Percentiles rank a stretch among this genome's conserved stretches.
These are phyloP conservation scores for Taxawa tesnikishii DNA, from an alignment of 2,329 filamentous ascomycete species.

Conservation along the genomic window DNA sequence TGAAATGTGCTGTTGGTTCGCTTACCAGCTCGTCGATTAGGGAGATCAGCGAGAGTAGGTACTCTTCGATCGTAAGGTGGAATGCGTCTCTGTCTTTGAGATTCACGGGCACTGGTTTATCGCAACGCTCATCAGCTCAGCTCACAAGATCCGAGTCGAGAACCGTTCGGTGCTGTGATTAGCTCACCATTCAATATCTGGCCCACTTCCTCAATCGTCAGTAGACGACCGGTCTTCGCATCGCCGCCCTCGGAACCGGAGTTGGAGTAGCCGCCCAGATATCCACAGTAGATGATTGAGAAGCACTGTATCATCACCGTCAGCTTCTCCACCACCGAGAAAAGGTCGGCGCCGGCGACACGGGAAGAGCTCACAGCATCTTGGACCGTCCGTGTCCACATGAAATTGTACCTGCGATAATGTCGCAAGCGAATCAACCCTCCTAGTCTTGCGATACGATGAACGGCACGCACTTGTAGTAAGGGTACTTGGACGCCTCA, in stretches of 20 bases:
- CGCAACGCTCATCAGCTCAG: background rate
- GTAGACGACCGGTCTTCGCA: slow-evolving; percentile 45
- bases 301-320: slow-evolving; percentile 30
- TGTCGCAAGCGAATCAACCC: too few relatives aligned
- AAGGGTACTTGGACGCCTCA: slow-evolving; percentile 74
- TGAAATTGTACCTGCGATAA: slow-evolving; percentile 95
- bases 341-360: too few relatives aligned
- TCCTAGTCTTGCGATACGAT: too few relatives aligned
- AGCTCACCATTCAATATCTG: slow-evolving; percentile 64
- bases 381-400: slow-evolving; percentile 78
- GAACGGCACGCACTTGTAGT: slow-evolving; percentile 98
- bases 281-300: slow-evolving; percentile 52
- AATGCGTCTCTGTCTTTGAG: slow-evolving; percentile 82
- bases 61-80: slow-evolving; percentile 95
- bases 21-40: slow-evolving; percentile 75
- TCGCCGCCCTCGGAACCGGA: slow-evolving; percentile 14
- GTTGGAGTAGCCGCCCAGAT: slow-evolving; percentile 59
- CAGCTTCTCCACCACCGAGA: too few relatives aligned
- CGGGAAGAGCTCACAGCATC: slow-evolving; percentile 56
- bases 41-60: slow-evolving; percentile 75
- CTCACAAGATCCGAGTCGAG: slow-evolving; percentile 14
- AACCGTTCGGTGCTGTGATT: too few relatives aligned
- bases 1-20: background rate
- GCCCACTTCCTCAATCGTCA: slow-evolving; percentile 83
- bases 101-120: slow-evolving; percentile 85